Evolutionary conservation across 1,284 basidiomycete species (phyloP), one percentile per base, ranked within the genome.

Genomic region (Vanrija sp.): DNA sequence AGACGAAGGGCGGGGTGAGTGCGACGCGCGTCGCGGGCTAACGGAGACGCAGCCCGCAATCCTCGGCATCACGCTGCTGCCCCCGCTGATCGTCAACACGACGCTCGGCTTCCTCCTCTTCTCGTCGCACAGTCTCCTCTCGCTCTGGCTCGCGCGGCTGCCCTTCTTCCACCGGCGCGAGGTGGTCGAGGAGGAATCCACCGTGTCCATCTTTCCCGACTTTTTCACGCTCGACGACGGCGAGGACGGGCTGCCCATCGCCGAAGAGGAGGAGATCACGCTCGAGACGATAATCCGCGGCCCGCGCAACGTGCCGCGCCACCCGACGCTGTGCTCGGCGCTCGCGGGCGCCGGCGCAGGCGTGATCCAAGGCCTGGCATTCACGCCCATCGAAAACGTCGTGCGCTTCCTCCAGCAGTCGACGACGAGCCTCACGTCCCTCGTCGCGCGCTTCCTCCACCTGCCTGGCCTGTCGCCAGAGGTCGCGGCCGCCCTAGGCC

Each of bases 331-430:
- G 7, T 59, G 75, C 20, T 69, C 67, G 1, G 71, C 66, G 3
- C 52, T 75, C 6, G 71, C 74, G 0, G 74, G 74, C 1, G 69
- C 67, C 0, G 70, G 68, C 1, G 74, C 74, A 1, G 74, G 74
- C 5, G 43, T 72, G 4, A 62, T 75, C 2, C 73, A 76, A 45
- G 74, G 72, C 2, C 42, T 70, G 16, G 69, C 71, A 0, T 76
- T 76, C 48, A 74, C 74, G 1, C 74, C 74, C 1, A 68, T 76
- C 9, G 74, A 76, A 55, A 76, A 76, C 57, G 60, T 74, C 14
- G 73, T 76, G 35, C 54, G 65, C 45, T 61, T 69, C 41, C 38
- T 67, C 5, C 64, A 65, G 16, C 64, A 67, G 49, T 69, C 65
- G 3, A 61, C 67, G 3, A 56, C 61, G 15, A 66, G 64, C 4